Conservation (phyloP, 306 rosid species). For the Lablab purpureus region DNA sequence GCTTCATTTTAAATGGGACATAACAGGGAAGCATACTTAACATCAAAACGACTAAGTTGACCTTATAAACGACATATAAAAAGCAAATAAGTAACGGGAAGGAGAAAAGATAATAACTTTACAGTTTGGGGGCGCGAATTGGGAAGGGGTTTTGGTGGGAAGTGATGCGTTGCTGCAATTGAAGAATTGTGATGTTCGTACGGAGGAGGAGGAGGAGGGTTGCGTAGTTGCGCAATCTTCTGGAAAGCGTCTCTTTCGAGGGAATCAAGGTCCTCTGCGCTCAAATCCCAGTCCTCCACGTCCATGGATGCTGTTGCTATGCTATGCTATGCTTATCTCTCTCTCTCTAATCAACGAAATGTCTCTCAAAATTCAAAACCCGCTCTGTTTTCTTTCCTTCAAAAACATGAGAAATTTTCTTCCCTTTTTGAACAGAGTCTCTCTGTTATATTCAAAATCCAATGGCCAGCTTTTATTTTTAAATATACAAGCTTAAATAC, state of each 20-base stretch:
- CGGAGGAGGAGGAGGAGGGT: conserved; percentile 2
- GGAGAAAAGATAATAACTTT: conserved; percentile 31
- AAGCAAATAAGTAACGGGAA: not conserved
- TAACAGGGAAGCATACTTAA: not conserved
- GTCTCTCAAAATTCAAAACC: not conserved
- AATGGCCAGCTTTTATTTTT: not conserved
- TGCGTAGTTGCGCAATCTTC: conserved; percentile 74
- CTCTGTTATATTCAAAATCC: not conserved
- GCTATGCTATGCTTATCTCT: not conserved
- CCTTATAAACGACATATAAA: conserved; percentile 8
- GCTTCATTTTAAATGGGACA: not conserved
- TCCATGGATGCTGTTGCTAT: conserved; percentile 45
- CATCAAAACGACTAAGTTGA: not conserved
- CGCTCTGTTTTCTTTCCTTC: not conserved
- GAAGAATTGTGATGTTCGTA: conserved; percentile 41
- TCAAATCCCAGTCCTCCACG: conserved; percentile 73
- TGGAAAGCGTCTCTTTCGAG: conserved; percentile 86
- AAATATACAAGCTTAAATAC: too few relatives aligned
- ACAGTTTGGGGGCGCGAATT: conserved; percentile 52
- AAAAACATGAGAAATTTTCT: not conserved
- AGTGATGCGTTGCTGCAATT: not conserved
- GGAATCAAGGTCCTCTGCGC: conserved; percentile 80
- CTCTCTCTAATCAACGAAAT: not conserved
- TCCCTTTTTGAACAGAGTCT: not conserved
- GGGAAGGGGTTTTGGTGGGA: conserved; percentile 42